phyloP scores from a whole-genome alignment of 805 yeast genomes.

The Saccharomycopsis olivae region DNA sequence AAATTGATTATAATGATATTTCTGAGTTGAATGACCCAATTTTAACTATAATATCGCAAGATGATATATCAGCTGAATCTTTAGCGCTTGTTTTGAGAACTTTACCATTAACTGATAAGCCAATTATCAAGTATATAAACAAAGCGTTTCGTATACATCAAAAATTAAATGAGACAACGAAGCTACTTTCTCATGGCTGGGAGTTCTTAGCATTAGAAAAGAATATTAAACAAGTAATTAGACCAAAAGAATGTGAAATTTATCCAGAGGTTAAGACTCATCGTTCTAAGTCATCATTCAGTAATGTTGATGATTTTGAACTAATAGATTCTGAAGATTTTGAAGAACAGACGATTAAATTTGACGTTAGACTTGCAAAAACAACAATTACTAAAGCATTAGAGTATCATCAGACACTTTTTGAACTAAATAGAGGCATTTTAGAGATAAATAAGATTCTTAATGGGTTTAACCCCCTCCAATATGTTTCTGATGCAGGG shows the following conservation, averaged over 20 bases:
- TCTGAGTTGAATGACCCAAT: slow-evolving; percentile 15
- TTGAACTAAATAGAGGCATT: slow-evolving; percentile 34
- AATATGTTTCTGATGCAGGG: slow-evolving; percentile 47
- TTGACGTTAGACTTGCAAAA: slow-evolving; percentile 37
- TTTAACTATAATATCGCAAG: slow-evolving; percentile 9
- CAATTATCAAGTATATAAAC: slow-evolving; percentile 17
- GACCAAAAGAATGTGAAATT: neutral
- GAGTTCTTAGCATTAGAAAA: slow-evolving; percentile 16
- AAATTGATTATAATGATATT: slow-evolving; percentile 3
- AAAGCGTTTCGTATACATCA: slow-evolving; percentile 10
- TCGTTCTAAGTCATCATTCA: neutral
- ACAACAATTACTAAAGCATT: slow-evolving; percentile 38
- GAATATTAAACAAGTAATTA: slow-evolving; percentile 7
- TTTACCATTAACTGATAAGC: slow-evolving; percentile 17
- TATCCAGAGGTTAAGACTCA: neutral
- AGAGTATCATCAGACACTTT: slow-evolving; percentile 33
- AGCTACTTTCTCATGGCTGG: slow-evolving; percentile 13
- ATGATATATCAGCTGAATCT: slow-evolving; percentile 8
- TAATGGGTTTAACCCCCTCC: slow-evolving; percentile 31
- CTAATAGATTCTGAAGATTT: neutral
- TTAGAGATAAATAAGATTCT: slow-evolving; percentile 36
- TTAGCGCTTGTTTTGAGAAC: slow-evolving; percentile 11
- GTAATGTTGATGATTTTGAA: neutral
- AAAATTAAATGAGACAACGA: slow-evolving; percentile 4
- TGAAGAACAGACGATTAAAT: slow-evolving; percentile 16